Evolutionary conservation across 2,329 filamentous ascomycete genomes (phyloP), one percentile per base, ranked within the genome.

Genomic region (Alternaria incomplexa): DNA sequence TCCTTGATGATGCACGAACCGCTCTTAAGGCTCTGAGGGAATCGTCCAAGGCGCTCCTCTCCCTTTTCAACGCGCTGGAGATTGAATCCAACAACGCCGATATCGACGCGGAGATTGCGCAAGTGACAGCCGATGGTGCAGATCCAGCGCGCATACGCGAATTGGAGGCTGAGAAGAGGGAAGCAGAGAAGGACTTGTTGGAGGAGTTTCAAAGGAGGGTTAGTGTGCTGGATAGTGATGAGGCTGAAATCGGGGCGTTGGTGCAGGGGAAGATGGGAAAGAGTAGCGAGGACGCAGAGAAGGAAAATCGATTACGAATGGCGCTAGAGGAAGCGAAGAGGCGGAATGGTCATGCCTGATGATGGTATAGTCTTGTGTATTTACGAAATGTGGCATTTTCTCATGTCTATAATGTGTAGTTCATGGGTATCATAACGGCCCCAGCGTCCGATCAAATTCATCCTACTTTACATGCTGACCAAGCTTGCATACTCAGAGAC

Each of bases 261-360:
- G 56, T 70, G 32, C 66, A 55, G 57, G 62, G 76, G 71, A 61
- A 81, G 75, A 60, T 63, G 7, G 58, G 54, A 1, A 50, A 45
- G 55, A 50, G 73, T 9, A 58, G 54, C 2, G 43, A 43, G 28
- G 81, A 83, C 57, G 68, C 73, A 12, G 81, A 83, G 63, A 84
- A 84, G 68, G 79, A 84, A 62, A 77, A 81, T 62, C 79, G 85
- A 65, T 71, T 86, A 53, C 82, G 81, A 48, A 82, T 77, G 65
- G 85, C 85, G 30, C 72, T 87, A 57, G 84, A 87, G 63, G 82
- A 83, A 60, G 85, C 85, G 9, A 87, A 87, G 77, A 82, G 79
- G 75, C 80, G 86, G 64, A 87, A 88, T 75, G 84, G 78, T 8
- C 68, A 78, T 64, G 62, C 32, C 10, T 71, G 44, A 62, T 52